Conservation (phyloP, 208 protist species). For the Leptomonas pyrrhocoris region DNA sequence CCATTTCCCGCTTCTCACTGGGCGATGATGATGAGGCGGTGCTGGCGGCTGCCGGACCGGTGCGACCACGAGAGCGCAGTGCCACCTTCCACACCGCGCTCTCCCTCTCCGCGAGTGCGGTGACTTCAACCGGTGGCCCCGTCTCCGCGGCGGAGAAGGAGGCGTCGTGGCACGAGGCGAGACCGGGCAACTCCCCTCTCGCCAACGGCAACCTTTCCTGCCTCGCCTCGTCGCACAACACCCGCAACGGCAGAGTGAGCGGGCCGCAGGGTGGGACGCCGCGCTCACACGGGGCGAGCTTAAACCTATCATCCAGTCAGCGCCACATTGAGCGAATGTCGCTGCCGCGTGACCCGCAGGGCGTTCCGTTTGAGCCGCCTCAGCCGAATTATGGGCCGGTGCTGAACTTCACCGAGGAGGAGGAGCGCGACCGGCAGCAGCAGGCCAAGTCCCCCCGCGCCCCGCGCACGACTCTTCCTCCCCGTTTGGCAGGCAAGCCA, state of each 20-base stretch:
- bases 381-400: conserved; percentile 70
- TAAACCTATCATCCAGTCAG: conserved; percentile 8
- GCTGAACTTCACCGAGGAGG: conserved; percentile 66
- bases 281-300: not conserved
- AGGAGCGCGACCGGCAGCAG: conserved; percentile 31
- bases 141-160: not conserved
- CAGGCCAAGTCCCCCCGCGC: conserved; percentile 2
- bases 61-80: conserved; percentile 5
- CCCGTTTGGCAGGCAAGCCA: not conserved
- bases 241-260: conserved; percentile 3
- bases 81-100: not conserved
- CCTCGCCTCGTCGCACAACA: not conserved
- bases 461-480: conserved; percentile 7
- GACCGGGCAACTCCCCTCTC: not conserved
- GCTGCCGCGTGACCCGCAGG: conserved; percentile 17
- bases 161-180: conserved; percentile 2
- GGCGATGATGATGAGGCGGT: conserved; percentile 17
- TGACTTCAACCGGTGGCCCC: not conserved
- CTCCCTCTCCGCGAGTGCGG: conserved; percentile 5
- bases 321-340: conserved; percentile 36
- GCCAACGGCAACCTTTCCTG: not conserved
- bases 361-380: conserved; percentile 10
- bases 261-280: not conserved
- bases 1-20: conserved; percentile 15
- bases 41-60: conserved; percentile 1